These are phyloP conservation scores for Plantago rigida DNA, from an alignment of 305 asterid species.

Conservation along the genomic window DNA sequence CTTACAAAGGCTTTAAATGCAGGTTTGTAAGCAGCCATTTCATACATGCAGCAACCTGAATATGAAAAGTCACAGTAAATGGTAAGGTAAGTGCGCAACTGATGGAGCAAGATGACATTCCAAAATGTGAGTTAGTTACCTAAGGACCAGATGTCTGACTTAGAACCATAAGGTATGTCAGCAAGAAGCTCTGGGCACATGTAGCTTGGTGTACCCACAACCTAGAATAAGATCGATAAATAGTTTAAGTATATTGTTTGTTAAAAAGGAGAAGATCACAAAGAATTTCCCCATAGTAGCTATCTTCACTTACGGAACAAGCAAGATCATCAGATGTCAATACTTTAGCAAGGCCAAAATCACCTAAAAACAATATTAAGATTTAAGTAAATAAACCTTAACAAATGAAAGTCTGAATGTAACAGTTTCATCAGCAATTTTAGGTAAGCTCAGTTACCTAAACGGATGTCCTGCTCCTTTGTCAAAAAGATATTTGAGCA, in stretches of 20 bases:
- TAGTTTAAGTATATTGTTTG: not conserved
- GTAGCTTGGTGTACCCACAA: conserved; percentile 98
- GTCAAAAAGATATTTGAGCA: conserved; percentile 95
- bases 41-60: conserved; percentile 90
- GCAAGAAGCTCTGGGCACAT: conserved; percentile 99
- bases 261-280: conserved; percentile 8
- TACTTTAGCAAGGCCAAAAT: conserved; percentile 97
- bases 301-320: conserved; percentile 67
- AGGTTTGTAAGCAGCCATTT: conserved; percentile 79
- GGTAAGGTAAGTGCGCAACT: conserved; percentile 18
- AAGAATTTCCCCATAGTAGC: conserved; percentile 1
- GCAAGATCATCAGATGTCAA: conserved; percentile 83
- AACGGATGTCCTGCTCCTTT: conserved; percentile 78
- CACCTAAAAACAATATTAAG: conserved; percentile 49
- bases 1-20: conserved; percentile 99
- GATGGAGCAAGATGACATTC: conserved; percentile 3
- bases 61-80: not conserved
- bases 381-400: conserved; percentile 10
- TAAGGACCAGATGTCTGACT: conserved; percentile 97
- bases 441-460: conserved; percentile 44
- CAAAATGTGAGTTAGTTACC: conserved; percentile 39
- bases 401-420: not conserved
- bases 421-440: too few species aligned
- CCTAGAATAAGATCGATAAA: conserved; percentile 38
- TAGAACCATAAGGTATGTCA: conserved; percentile 95